Base-by-base conservation (phyloP, 805 yeast species). In the Saccharomycopsis microspora region DNA sequence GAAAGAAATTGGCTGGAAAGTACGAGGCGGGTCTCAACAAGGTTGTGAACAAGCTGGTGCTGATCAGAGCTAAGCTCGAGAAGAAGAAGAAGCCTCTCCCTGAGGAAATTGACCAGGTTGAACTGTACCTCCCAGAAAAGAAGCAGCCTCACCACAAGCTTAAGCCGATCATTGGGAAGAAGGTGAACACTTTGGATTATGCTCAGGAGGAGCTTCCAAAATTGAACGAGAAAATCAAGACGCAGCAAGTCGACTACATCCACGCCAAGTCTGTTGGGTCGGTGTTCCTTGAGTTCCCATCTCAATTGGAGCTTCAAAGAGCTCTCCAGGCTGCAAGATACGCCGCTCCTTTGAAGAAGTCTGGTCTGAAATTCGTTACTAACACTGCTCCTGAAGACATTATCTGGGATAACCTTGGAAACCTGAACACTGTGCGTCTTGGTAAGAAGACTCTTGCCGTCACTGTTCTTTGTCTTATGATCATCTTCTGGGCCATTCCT, bases 401-500 rank as follows among this genome's bases (percentile, higher is more conserved):
- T 42, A 68, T 84, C 56, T 90, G 97, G 97, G 72, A 71, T 39
- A 89, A 86, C 60, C 65, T 85, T 56, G 70, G 80, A 31, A 64
- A 80, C 57, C 67, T 76, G 7, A 72, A 77, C 62, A 65, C 66
- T 52, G 72, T 71, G 58, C 78, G 95, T 63, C 61, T 71, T 41
- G 53, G 74, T 28, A 82, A 79, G 67, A 72, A 70, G 49, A 48
- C 74, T 29, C 66, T 74, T 46, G 90, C 95, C 1, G 71, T 69
- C 47, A 69, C 85, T 10, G 67, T 87, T 44, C 70, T 84, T 58
- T 77, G 84, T 30, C 58, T 76, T 50, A 68, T 82, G 64, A 78
- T 90, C 52, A 76, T 90, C 43, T 87, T 88, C 66, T 90, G 97
- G 97, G 81, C 95, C 40, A 80, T 90, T 57, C 98, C 98, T 6